Base-by-base conservation (phyloP, 306 rosid genomes). In the Quercus ilex region DNA sequence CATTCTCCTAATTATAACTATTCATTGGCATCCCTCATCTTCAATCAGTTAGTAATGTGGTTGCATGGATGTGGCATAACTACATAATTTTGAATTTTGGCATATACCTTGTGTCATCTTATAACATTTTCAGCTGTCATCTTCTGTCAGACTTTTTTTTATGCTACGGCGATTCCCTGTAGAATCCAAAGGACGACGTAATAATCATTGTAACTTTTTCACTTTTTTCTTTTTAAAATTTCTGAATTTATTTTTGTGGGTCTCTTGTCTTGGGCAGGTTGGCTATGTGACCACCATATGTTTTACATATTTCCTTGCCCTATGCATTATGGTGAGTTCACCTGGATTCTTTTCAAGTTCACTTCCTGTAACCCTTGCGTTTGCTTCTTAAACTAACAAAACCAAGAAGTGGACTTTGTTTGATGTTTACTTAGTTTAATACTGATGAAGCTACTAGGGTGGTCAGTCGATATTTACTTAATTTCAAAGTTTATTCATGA, bases 271-370 rank as follows among this genome's bases (percentile, higher is more conserved):
- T 78, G 59, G 81, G 73, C 91, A 95, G 98, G 99, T 95, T 82
- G 97, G 99, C 86, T 95, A 95, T 12, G 99, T 95, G 88, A 95
- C 99, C 64, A 91, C 98, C 71, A 93, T 95, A 81, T 95, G 99
- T 74, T 95, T 95, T 89, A 70, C 90, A 53, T 95, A 98, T 83
- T 95, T 95, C 91, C 97, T 95, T 60, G 80, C 91, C 83, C 88
- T 97, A 90, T 91, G 98, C 73, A 74, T 95, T 58, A 95, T 95
- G 98, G 99, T 95, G 69, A 91, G 98, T 79, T 30, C 59, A 71
- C 74, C 83, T 85, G 46, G 15, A 26, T 57, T 75, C 6, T n/a
- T 26, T 60, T 38, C 21, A 30, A 57, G 25, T 69, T 30, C 23
- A 25, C 67, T 14, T 68, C 65, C 26, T 73, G 55, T 51, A 60